Base-by-base conservation (phyloP, 768 basidiomycete genomes). In the Rossbeevera mucosa region DNA sequence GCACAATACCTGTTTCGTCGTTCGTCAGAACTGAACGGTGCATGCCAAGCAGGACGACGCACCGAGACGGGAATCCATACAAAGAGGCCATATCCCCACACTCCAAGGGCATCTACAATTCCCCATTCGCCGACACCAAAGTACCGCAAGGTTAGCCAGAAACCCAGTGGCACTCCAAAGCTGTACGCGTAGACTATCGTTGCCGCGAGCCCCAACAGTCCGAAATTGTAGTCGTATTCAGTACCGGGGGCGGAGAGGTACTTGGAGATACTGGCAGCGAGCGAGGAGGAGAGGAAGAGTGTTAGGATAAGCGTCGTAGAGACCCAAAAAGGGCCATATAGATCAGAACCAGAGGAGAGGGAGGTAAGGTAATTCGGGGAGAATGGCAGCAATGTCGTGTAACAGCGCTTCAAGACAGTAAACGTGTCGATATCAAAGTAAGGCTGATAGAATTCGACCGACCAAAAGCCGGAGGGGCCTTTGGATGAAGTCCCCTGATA, bases 311-410 rank as follows among this genome's bases (percentile, higher is more conserved):
- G 82, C 1, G 95, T 98, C 1, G 94, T 95, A 31, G 96, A 80
- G 0, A 94, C 92, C 95, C 95, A 99, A 75, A 99, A 97, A 1
- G 95, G 94, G 0, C 94, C 94, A 65, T 90, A 88, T 36, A 91
- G 80, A 65, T 91, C 88, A 36, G 58, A 59, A 8, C 66, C 64
- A 14, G 76, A 66, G 38, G 84, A 76, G 40, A 86, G 86, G 48
- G 76, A 79, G 5, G 82, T 74, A 47, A 82, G 76, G 63, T 82
- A 91, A 40, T 80, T 77, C 4, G 81, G 71, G 26, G 83, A 79
- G 25, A 78, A 77, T n/a, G 88, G 88, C n/a, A 88, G 79, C 49
- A 92, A 72, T 0, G 90, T 91, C 14, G 78, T 79, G 66, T 87
- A 86, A 62, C 89, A 92, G 54, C 91, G 81, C 59, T 76, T 75